Base-by-base conservation (phyloP, 116 monocot species). In the Posidonia oceanica region DNA sequence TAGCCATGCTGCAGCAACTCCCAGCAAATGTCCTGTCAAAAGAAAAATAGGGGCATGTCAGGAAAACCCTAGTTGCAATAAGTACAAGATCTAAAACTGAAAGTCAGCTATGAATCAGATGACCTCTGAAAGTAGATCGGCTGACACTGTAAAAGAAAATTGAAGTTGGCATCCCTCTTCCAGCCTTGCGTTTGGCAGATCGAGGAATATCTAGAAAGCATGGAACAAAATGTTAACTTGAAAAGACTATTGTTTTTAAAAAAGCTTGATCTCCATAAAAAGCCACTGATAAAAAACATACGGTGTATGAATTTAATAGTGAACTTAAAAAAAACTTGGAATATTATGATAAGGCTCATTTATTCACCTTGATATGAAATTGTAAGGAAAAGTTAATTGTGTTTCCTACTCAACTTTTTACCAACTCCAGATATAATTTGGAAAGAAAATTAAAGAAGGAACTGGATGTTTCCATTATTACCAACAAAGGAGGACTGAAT, bases 41-140 rank as follows among this genome's bases (percentile, higher is more conserved):
- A 41, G 7, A 66, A 57, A 54, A 69, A 23, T 4, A 21, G 4
- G 62, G 11, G 44, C 48, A 72, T 36, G 18, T 20, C 18, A 70
- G 58, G 15, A 51, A 70, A 7, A 57, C 57, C 10, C 22, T 51
- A 39, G 36, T 55, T 36, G 36, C 36, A 69, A 53, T 54, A 58
- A 39, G 7, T 70, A 5, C 8, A 69, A 36, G 23, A 39, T 7
- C 18, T 21, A 29, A 5, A 38, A 69, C n/a, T 29, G 11, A 42
- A 61, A 12, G 57, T 18, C 52, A 68, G 53, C 51, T 52, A 16
- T 18, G 13, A 59, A 53, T 36, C 14, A 36, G 3, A 63, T n/a
- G 72, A 98, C 97, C 97, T 92, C 85, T 83, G 66, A 98, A 85
- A 37, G 97, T 90, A 60, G 97, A 89, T 75, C 77, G 81, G 82